Evolutionary conservation across 2,329 filamentous ascomycete species (phyloP).

Genomic region (Zarea fungicola): DNA sequence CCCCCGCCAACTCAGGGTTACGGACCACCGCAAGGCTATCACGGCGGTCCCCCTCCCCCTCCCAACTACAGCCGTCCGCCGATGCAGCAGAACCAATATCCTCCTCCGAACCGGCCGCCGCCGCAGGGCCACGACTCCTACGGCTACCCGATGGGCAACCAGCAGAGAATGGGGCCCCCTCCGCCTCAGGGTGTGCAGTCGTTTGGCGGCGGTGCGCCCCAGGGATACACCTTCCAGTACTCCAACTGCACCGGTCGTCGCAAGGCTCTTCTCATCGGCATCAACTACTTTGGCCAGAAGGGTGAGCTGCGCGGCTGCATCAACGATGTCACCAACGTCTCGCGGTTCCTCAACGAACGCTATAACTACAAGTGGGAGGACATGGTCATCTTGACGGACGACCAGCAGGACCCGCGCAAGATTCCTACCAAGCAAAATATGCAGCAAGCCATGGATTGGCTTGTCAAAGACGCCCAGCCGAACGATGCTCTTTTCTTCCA

Average conservation of each 20-base stretch:
- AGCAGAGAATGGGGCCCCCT: slow-evolving; percentile 28
- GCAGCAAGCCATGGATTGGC: slow-evolving; percentile 68
- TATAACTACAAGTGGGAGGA: slow-evolving; percentile 72
- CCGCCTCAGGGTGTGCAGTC: slow-evolving; percentile 48
- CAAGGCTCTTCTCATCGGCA: slow-evolving; percentile 71
- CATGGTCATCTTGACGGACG: slow-evolving; percentile 74
- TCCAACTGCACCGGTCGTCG: slow-evolving; percentile 67
- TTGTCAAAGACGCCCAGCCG: slow-evolving; percentile 63
- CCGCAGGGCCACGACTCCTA: slow-evolving; percentile 41
- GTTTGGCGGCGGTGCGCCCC: slow-evolving; percentile 64
- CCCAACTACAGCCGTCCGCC: slow-evolving; percentile 20
- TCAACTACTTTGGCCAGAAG: slow-evolving; percentile 73
- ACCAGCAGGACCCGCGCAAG: slow-evolving; percentile 64
- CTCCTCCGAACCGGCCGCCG: slow-evolving; percentile 27
- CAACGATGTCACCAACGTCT: slow-evolving; percentile 77
- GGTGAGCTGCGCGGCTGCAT: slow-evolving; percentile 72
- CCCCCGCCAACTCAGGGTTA: slow-evolving; percentile 16
- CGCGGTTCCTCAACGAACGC: slow-evolving; percentile 60
- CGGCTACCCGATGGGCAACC: slow-evolving; percentile 37
- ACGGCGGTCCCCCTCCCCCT: slow-evolving; percentile 15
- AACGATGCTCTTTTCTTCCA: slow-evolving; percentile 76
- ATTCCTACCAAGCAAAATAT: slow-evolving; percentile 74
- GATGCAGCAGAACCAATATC: slow-evolving; percentile 16
- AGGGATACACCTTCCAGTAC: slow-evolving; percentile 68
- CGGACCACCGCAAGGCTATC: slow-evolving; percentile 17